Conservation (phyloP, 352 stramenopile species). For the Elongisporangium senticosum region DNA sequence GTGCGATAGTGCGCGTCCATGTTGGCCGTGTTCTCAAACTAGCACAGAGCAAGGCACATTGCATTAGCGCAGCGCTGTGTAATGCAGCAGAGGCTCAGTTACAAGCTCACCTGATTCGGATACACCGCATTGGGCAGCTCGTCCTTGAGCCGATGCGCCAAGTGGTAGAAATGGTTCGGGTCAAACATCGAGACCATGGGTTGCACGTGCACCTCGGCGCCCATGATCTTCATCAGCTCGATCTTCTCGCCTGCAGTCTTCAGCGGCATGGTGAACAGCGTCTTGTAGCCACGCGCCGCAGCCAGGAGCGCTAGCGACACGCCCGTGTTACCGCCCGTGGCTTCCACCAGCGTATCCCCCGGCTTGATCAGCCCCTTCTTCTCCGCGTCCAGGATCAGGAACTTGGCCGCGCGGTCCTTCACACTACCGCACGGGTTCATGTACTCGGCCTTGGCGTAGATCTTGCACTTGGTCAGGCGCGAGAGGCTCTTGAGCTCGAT, state of each 20-base stretch:
- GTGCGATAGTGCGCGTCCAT: slow-evolving; percentile 60
- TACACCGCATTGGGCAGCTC: slow-evolving; percentile 24
- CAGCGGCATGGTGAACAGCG: slow-evolving; percentile 67
- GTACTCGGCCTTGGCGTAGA: slow-evolving; percentile 79
- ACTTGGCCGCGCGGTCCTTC: slow-evolving; percentile 92
- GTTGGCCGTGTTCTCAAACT: slow-evolving; percentile 80
- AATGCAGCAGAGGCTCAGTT: no score
- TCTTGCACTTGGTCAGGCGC: slow-evolving; percentile 62
- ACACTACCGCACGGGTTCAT: slow-evolving; percentile 91
- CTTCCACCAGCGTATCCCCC: slow-evolving; percentile 63
- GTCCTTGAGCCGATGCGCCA: slow-evolving; percentile 45
- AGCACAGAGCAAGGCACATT: neutral
- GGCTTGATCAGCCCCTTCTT: slow-evolving; percentile 64
- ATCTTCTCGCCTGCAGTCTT: slow-evolving; percentile 72
- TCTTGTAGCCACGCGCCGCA: slow-evolving; percentile 80
- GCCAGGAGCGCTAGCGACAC: slow-evolving; percentile 89
- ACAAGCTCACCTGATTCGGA: slow-evolving; percentile 37
- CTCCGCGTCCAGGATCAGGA: slow-evolving; percentile 92
- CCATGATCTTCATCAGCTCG: slow-evolving; percentile 76
- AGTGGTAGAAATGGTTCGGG: slow-evolving; percentile 74
- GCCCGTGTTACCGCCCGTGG: slow-evolving; percentile 90
- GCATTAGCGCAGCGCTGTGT: neutral
- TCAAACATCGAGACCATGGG: slow-evolving; percentile 59
- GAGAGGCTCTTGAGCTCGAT: slow-evolving; percentile 65
- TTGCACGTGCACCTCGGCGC: slow-evolving; percentile 56